Evolutionary conservation across 2,329 filamentous ascomycete species (phyloP).

Genomic region (Fusarium clavum): DNA sequence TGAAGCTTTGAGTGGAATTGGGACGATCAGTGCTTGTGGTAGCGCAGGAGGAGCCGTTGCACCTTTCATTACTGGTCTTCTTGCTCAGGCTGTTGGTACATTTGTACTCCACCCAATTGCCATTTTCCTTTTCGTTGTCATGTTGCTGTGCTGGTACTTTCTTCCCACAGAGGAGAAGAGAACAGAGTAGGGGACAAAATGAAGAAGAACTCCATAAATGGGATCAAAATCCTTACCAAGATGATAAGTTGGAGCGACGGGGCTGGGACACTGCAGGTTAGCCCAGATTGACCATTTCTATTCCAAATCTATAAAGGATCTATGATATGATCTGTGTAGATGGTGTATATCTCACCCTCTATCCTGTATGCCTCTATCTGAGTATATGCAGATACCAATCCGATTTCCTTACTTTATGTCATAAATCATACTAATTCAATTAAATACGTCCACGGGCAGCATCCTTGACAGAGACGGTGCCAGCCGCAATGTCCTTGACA

Average conservation of each 20-base stretch:
- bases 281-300: slow-evolving; percentile 10
- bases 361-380: slow-evolving; percentile 25
- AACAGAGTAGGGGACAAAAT: slow-evolving; percentile 55
- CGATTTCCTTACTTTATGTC: neutral
- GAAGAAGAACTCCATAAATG: neutral
- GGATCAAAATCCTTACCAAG: neutral
- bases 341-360: slow-evolving; percentile 20
- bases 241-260: neutral
- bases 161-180: slow-evolving; percentile 70
- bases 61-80: slow-evolving; percentile 72
- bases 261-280: neutral
- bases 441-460: slow-evolving; percentile 67
- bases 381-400: slow-evolving; percentile 5
- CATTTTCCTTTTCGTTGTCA: slow-evolving; percentile 71
- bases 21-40: slow-evolving; percentile 76
- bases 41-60: slow-evolving; percentile 75
- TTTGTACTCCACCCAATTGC: slow-evolving; percentile 76
- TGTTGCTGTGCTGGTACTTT: slow-evolving; percentile 73
- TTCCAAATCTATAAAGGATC: slow-evolving; percentile 29
- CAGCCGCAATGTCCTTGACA: slow-evolving; percentile 80
- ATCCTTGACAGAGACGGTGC: slow-evolving; percentile 76
- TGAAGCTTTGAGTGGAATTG: slow-evolving; percentile 72
- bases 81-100: slow-evolving; percentile 71
- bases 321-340: slow-evolving; percentile 22
- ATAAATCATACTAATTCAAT: slow-evolving; percentile 37